Base-by-base conservation (phyloP, 306 rosid species). In the Fragaria nilgerrensis region DNA sequence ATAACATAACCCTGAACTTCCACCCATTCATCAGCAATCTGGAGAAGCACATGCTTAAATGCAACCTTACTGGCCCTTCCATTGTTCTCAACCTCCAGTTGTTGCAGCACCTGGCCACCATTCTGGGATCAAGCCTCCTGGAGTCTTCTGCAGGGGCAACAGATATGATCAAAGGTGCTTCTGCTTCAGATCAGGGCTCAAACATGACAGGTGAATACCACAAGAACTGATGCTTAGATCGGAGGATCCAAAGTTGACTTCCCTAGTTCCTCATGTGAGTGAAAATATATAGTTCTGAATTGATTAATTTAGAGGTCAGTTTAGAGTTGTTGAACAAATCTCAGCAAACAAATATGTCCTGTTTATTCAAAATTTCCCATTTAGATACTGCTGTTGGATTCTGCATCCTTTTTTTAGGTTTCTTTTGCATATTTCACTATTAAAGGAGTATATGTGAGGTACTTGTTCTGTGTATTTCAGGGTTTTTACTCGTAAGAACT, bases 11-110 rank as follows among this genome's bases (percentile, higher is more conserved):
- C 58, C 50, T 45, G 50, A n/a, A 5, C 7, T 52, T 19, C 84
- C 76, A 66, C 88, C 82, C 43, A 82, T 85, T 43, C 88, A 82
- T 39, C 88, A 85, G 82, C 88, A 85, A 77, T 82, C 88, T 22
- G 86, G 86, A 17, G 82, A 78, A 58, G 82, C 84, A 6, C 86
- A 85, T 43, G 83, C 86, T 12, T 86, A 85, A 74, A 79, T 85
- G 77, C 82, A 75, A 56, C 77, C 88, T 0, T 81, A 78, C 81
- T 85, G 67, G 17, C 85, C 83, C 6, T 41, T 78, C 23, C 85
- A 81, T 41, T 76, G 85, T 47, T 70, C 83, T 81, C 87, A 84
- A 73, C 77, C 83, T 14, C 45, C 79, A 2, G 78, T 81, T 72
- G 82, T 81, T 75, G 79, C 79, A 5, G 88, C 79, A n/a, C 81